Evolutionary conservation across 768 basidiomycete species (phyloP).

Genomic region (Baorangia bicolor): DNA sequence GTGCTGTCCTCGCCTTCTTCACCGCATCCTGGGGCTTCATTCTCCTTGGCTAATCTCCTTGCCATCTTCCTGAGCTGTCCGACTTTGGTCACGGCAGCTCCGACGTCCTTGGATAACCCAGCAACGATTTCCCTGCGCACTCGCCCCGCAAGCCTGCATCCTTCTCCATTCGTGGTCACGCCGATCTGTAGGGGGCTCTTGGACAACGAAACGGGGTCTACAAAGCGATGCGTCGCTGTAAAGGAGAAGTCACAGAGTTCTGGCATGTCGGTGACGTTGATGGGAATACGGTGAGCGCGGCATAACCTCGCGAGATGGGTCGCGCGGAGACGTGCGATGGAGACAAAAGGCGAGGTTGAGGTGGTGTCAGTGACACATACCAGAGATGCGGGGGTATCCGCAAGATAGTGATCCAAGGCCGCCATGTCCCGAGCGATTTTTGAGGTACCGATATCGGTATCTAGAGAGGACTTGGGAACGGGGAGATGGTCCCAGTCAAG

Average conservation of each 20-base stretch:
- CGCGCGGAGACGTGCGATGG: conserved; percentile 46
- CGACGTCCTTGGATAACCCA: conserved; percentile 67
- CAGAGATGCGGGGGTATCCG: conserved; percentile 39
- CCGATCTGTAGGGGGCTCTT: conserved; percentile 68
- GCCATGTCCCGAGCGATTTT: conserved; percentile 38
- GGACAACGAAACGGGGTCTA: conserved; percentile 43
- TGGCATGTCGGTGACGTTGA: conserved; percentile 88
- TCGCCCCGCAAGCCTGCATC: conserved; percentile 80
- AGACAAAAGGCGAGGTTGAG: conserved; percentile 38
- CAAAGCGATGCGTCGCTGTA: conserved; percentile 80
- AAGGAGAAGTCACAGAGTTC: conserved; percentile 89
- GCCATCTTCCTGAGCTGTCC: conserved; percentile 65
- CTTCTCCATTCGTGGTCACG: conserved; percentile 88
- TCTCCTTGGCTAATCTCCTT: conserved; percentile 26
- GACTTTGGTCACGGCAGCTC: conserved; percentile 71
- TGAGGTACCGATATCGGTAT: background rate
- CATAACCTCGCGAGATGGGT: conserved; percentile 56
- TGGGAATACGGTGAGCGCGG: conserved; percentile 56
- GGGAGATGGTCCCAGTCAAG: conserved; percentile 53
- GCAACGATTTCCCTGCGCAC: conserved; percentile 82
- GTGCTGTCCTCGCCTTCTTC: conserved; percentile 55
- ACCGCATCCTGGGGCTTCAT: conserved; percentile 26
- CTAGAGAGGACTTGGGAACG: conserved; percentile 24
- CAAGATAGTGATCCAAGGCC: conserved; percentile 50
- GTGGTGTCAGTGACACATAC: conserved; percentile 85